Evolutionary conservation across 768 basidiomycete genomes (phyloP), one percentile per base, ranked within the genome.

Genomic region (Daedaleopsis sinensis): DNA sequence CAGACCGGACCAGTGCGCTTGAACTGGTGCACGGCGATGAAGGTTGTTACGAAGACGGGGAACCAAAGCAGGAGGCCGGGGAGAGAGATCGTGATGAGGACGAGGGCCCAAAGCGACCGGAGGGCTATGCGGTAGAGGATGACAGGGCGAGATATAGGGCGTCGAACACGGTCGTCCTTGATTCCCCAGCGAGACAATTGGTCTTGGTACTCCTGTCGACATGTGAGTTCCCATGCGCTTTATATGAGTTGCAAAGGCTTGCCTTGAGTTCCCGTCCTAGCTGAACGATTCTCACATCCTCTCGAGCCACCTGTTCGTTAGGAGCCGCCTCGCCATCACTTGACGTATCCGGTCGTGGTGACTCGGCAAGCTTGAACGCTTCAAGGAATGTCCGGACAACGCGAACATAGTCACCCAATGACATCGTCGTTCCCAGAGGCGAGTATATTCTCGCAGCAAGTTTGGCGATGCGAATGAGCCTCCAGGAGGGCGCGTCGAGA

Each of bases 361-460:
- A 19, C 35, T 70, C 67, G 7, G 66, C 67, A 70, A 57, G 66
- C 62, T 89, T 90, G 72, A 96, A 91, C 2, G 80, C 85, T 64
- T 93, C 91, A 16, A 92, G 79, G 70, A 95, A 96, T 46, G 82
- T 78, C 68, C 88, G 81, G 43, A 83, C 87, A 9, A 93, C 80
- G 21, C 93, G 84, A 27, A 95, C 89, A 70, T 92, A 85, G 71
- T 96, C 90, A 12, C 94, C 93, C 16, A 96, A 79, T 57, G 81
- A 84, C 90, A 96, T 93, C 13, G 76, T 79, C 15, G 94, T 95
- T 44, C 94, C 94, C n/a, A 95, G 77, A 2, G 94, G 94, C 6
- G 86, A 91, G 67, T 96, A 96, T 49, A 96, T 86, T 27, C 90
- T 77, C 18, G 90, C 81, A 4, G 92, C 90, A 48, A 90, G 80